Percentiles rank a stretch among this genome's conserved stretches.
phyloP scores from a whole-genome alignment of 208 protist genomes.

The Trichomonas gallinae region DNA sequence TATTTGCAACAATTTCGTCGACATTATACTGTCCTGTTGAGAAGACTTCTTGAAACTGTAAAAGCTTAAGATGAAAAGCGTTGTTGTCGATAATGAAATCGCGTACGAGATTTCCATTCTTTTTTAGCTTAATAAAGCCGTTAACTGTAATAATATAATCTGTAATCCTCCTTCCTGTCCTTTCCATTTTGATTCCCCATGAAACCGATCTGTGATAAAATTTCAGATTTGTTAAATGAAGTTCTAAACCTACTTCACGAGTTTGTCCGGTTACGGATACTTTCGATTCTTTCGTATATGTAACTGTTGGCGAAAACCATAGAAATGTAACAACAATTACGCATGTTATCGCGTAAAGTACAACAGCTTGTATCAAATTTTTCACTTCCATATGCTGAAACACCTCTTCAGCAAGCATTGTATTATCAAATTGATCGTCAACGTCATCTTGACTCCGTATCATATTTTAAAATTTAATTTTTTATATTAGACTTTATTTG shows the following conservation, averaged over 20 bases:
- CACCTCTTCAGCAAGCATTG: not conserved
- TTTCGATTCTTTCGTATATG: not conserved
- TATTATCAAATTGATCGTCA: no score
- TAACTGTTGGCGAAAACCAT: not conserved
- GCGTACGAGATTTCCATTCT: not conserved
- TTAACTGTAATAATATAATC: not conserved
- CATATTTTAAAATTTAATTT: no score
- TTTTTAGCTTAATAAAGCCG: not conserved
- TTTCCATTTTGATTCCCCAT: not conserved
- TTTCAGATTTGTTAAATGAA: not conserved
- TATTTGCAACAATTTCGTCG: not conserved
- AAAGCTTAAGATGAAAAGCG: not conserved
- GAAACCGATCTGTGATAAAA: not conserved
- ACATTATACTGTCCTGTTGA: not conserved
- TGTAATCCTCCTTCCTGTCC: not conserved
- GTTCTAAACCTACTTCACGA: not conserved
- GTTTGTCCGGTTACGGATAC: not conserved
- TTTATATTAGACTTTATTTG: no score
- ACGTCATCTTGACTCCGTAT: no score
- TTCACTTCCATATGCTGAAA: not conserved
- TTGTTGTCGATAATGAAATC: not conserved
- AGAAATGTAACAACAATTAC: not conserved
- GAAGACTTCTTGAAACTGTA: not conserved
- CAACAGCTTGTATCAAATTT: not conserved
- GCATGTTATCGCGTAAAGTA: not conserved